phyloP scores from a whole-genome alignment of 202 grass and related monocot genomes.

The Cymbopogon flexuosus region DNA sequence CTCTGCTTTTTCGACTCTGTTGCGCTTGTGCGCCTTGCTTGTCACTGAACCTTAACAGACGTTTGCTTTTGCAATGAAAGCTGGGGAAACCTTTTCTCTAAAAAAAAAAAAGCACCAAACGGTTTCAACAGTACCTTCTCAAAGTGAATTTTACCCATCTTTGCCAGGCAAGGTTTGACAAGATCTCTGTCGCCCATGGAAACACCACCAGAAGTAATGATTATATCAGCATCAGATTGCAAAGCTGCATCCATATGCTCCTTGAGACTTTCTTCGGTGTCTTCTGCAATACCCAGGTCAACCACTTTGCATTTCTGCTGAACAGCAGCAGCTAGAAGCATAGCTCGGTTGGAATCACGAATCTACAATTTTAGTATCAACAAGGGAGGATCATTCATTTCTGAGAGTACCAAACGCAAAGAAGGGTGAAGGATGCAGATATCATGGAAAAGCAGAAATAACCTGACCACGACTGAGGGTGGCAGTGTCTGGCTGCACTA shows the following conservation, averaged over 20 bases:
- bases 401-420: not conserved
- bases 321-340: conserved; percentile 72
- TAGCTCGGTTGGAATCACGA: conserved; percentile 88
- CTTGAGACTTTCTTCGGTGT: conserved; percentile 70
- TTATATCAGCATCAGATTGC: conserved; percentile 64
- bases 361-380: conserved; percentile 55
- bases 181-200: conserved; percentile 97
- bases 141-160: conserved; percentile 81
- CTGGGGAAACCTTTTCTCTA: too few relatives aligned
- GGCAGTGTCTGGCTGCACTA: conserved; percentile 65
- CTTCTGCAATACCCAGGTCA: conserved; percentile 81
- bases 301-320: conserved; percentile 80
- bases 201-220: conserved; percentile 89
- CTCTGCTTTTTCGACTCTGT: too few relatives aligned
- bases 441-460: conserved; percentile 29
- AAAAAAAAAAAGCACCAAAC: too few relatives aligned
- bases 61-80: too few relatives aligned
- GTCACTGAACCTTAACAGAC: too few relatives aligned
- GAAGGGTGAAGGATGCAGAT: not conserved
- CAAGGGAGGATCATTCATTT: not conserved
- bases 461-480: conserved; percentile 82
- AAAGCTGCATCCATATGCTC: conserved; percentile 59
- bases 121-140: conserved; percentile 57
- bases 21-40: too few relatives aligned
- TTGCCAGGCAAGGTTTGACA: conserved; percentile 81